Conservation (phyloP, 192 early-diverging fungal species). For the Backusella macrospora region DNA sequence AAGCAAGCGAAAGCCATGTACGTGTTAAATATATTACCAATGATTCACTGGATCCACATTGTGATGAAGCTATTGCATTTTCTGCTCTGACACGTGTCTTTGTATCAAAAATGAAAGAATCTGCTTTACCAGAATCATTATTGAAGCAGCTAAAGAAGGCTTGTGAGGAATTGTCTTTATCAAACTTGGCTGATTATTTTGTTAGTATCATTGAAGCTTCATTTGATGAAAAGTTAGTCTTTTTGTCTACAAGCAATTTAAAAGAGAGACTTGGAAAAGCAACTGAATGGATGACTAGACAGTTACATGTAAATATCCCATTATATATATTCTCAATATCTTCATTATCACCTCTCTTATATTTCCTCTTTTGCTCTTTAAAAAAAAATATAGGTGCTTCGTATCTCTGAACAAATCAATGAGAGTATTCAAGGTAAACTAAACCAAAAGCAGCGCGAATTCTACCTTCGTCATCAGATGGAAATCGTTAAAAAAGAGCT, state of each 20-base stretch:
- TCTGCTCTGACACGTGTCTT: slow-evolving; percentile 53
- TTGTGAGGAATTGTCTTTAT: slow-evolving; percentile 55
- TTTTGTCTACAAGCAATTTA: slow-evolving; percentile 57
- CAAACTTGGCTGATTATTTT: slow-evolving; percentile 66
- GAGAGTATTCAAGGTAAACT: slow-evolving; percentile 72
- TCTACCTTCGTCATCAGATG: slow-evolving; percentile 77
- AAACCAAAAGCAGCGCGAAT: slow-evolving; percentile 80
- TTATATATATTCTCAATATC: background rate
- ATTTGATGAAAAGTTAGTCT: slow-evolving; percentile 67
- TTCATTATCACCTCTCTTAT: no score
- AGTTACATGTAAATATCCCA: slow-evolving; percentile 56
- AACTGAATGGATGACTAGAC: slow-evolving; percentile 67
- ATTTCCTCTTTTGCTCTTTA: no score
- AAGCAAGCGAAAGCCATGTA: slow-evolving; percentile 44
- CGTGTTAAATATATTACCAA: slow-evolving; percentile 35
- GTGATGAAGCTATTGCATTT: slow-evolving; percentile 51
- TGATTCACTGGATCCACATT: slow-evolving; percentile 44
- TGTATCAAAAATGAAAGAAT: slow-evolving; percentile 54
- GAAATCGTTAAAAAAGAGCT: slow-evolving; percentile 80
- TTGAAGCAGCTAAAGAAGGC: slow-evolving; percentile 64
- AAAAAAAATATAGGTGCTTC: no score
- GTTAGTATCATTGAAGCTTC: slow-evolving; percentile 70
- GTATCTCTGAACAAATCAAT: slow-evolving; percentile 76
- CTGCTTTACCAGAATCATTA: slow-evolving; percentile 66
- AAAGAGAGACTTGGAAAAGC: slow-evolving; percentile 61